Conservation (phyloP, 129 eudicot species). For the Helianthus tuberosus region DNA sequence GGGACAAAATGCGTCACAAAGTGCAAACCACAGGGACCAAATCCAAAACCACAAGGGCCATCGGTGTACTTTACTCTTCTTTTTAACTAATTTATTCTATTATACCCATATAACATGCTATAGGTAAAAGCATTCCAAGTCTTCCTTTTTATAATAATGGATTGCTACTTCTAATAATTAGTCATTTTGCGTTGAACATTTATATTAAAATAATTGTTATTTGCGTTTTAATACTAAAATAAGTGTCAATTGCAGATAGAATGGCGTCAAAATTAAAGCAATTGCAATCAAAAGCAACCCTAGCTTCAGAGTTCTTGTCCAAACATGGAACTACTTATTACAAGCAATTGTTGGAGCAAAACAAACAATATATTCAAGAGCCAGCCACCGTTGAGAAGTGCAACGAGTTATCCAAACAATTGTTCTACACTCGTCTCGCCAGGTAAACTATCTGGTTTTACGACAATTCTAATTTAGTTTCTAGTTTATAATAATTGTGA, state of each 20-base stretch:
- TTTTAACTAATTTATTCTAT: too few relatives aligned
- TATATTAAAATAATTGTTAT: background rate
- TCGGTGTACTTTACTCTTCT: too few relatives aligned
- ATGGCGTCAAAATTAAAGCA: slow-evolving; percentile 35
- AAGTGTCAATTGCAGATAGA: slow-evolving; percentile 8
- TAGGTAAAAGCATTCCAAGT: background rate
- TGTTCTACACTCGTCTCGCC: slow-evolving; percentile 42
- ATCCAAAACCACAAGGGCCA: too few relatives aligned
- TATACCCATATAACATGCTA: background rate
- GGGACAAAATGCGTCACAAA: too few relatives aligned
- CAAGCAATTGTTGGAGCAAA: slow-evolving; percentile 30
- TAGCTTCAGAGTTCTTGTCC: slow-evolving; percentile 32
- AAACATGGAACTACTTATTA: slow-evolving; percentile 25
- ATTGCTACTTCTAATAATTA: background rate
- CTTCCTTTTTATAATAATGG: background rate
- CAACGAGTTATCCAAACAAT: slow-evolving; percentile 33
- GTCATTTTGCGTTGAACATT: background rate
- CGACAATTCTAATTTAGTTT: background rate
- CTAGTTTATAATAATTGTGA: background rate
- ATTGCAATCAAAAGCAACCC: slow-evolving; percentile 33
- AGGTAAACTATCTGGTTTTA: slow-evolving; percentile 17
- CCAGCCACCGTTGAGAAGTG: slow-evolving; percentile 41
- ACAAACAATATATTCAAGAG: slow-evolving; percentile 39
- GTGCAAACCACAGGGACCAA: too few relatives aligned
- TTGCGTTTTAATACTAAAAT: background rate